Evolutionary conservation across 441 rosid species (phyloP), one percentile per base, ranked within the genome.

Genomic region (Metrosideros polymorpha): DNA sequence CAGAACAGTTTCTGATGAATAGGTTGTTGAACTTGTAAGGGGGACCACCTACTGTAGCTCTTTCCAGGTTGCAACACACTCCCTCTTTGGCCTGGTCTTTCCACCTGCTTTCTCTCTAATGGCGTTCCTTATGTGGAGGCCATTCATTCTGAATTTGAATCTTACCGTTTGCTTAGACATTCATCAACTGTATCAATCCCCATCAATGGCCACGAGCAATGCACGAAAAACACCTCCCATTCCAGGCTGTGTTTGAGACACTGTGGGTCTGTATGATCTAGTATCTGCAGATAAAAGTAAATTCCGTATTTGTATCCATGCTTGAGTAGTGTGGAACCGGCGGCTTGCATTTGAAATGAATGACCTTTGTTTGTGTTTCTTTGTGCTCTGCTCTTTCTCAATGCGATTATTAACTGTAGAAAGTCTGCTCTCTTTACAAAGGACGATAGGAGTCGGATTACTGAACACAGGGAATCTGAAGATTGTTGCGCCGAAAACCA

Each of bases 11-110:
- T 94, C 92, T 51, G 98, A 96, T 89, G 99, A 99, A 84, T 89
- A 94, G 56, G 89, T 98, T 89, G 95, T 93, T 88, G 98, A 94
- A 85, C 98, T 98, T 84, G 90, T 96, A 86, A 99, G n/a, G n/a
- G 98, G 35, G 97, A 97, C 96, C 96, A 84, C 94, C 95, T 39
- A 85, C 95, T 77, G 92, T 94, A 87, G 99, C 98, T 91, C 92
- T 98, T 87, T 94, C 96, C 75, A 94, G 98, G 91, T 96, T 97
- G 99, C 99, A 96, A 91, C 94, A 95, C 95, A 93, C 96, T 98
- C 53, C n/a, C n/a, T n/a, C n/a, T n/a, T n/a, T n/a, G n/a, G n/a
- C 99, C 99, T 71, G 90, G 91, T 96, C 84, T 94, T 97, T 86
- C 99, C 97, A 53, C 99, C 99, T 51, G 98, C 99, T 45, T 97